A percentile compares a stretch with the other conserved stretches of the same genome.
Conservation (phyloP, 306 rosid species). For the Glycine soja region DNA sequence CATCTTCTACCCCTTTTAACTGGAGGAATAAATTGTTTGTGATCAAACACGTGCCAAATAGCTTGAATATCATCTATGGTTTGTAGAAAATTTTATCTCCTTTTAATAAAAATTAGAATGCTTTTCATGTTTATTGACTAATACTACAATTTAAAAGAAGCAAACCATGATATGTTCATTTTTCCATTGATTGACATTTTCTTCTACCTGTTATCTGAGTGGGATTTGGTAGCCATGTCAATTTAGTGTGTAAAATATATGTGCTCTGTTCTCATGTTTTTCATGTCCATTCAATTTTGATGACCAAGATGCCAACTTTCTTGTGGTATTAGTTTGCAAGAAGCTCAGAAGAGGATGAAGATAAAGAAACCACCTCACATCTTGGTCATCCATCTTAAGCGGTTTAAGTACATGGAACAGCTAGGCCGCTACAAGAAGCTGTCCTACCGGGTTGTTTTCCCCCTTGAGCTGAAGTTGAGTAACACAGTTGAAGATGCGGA, state of each 20-base stretch:
- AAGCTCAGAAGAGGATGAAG: constrained; percentile 99
- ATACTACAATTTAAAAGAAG: constrained; percentile 13
- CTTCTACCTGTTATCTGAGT: constrained; percentile 13
- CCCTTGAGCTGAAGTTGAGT: constrained; percentile 95
- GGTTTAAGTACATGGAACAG: constrained; percentile 98
- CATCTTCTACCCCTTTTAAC: constrained; percentile 22
- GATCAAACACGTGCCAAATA: not conserved
- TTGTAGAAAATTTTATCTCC: not conserved
- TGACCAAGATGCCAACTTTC: constrained; percentile 37
- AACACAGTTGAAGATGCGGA: constrained; percentile 93
- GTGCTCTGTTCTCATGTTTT: constrained; percentile 13
- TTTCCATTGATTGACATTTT: not conserved
- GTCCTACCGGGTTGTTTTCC: constrained; percentile 93
- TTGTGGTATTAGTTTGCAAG: constrained; percentile 84
- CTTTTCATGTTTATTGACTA: constrained; percentile 16
- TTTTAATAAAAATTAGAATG: not conserved
- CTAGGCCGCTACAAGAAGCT: constrained; percentile 95
- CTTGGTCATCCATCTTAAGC: constrained; percentile 96
- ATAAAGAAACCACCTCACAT: constrained; percentile 96
- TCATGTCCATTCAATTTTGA: constrained; percentile 22
- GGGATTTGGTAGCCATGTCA: not conserved
- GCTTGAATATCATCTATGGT: constrained; percentile 25
- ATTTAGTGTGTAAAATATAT: constrained; percentile 15
- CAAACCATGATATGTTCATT: constrained; percentile 6
- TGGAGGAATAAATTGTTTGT: constrained; percentile 8